phyloP scores from a whole-genome alignment of 1,284 basidiomycete genomes.

The Cutaneotrichosporon cyanovorans region DNA sequence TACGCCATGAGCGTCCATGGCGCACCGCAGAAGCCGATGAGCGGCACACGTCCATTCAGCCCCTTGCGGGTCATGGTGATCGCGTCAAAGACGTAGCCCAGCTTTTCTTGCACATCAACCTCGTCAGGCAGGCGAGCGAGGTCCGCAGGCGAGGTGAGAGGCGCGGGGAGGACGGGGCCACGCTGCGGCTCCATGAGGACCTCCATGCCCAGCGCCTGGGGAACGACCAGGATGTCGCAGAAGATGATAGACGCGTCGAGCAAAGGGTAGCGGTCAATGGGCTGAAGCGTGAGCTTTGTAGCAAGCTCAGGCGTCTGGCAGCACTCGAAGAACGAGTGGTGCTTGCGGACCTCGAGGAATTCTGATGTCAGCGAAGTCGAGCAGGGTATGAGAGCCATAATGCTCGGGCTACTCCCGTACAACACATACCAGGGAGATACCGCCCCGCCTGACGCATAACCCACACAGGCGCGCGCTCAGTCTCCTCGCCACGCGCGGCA shows the following conservation, averaged over 20 bases:
- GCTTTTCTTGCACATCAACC: conserved; percentile 70
- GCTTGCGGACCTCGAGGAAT: conserved; percentile 71
- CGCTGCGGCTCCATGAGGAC: conserved; percentile 76
- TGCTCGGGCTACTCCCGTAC: too few relatives aligned
- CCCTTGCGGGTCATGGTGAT: conserved; percentile 71
- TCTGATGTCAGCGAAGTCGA: conserved; percentile 50
- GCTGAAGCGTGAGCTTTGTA: conserved; percentile 79
- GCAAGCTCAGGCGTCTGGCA: conserved; percentile 82
- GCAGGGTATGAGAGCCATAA: too few relatives aligned
- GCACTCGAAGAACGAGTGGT: conserved; percentile 86
- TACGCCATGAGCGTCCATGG: conserved; percentile 96
- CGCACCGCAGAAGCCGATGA: conserved; percentile 91
- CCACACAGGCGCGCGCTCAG: conserved; percentile 92
- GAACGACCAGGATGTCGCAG: conserved; percentile 90
- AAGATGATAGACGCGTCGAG: conserved; percentile 95
- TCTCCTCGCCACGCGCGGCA: conserved; percentile 79
- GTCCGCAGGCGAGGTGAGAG: conserved; percentile 69
- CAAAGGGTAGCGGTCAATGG: conserved; percentile 73
- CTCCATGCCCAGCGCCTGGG: conserved; percentile 90
- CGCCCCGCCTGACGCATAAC: conserved; percentile 98
- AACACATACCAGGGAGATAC: conserved; percentile 82
- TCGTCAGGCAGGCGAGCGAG: conserved; percentile 54
- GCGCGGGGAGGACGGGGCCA: conserved; percentile 76
- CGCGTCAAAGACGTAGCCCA: conserved; percentile 85
- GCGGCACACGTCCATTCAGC: conserved; percentile 74